Conservation (phyloP, 23 red algal genomes). For the Gracilaria gracilis region DNA sequence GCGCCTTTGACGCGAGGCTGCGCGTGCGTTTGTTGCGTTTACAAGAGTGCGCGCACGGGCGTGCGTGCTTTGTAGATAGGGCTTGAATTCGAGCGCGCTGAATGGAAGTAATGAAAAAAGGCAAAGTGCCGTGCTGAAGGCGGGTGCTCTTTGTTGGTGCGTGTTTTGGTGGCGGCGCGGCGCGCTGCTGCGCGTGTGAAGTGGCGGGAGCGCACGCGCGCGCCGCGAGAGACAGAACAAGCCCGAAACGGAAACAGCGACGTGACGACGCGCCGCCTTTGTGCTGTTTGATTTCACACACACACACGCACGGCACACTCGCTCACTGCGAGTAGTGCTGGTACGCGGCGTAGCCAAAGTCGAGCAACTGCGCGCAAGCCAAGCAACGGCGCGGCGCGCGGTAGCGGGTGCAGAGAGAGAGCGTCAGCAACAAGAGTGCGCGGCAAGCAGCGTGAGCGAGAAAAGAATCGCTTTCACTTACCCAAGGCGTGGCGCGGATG, state of each 20-base stretch:
- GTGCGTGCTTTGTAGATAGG: no score
- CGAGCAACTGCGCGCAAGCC: background rate
- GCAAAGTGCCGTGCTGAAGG: background rate
- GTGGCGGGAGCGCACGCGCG: background rate
- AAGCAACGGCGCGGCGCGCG: background rate
- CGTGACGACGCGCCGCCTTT: background rate
- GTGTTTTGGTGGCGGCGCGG: no score
- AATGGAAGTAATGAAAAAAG: background rate
- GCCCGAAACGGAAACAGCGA: background rate
- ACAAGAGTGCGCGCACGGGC: background rate
- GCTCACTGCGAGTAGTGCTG: slow-evolving; percentile 19
- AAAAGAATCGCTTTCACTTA: background rate
- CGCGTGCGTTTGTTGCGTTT: no score
- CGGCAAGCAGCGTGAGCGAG: background rate
- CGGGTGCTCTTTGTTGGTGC: no score
- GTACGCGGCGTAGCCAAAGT: slow-evolving; percentile 48
- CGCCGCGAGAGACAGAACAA: background rate
- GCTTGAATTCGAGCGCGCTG: background rate
- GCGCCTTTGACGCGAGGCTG: background rate
- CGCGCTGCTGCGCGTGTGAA: background rate
- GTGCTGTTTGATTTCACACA: no score
- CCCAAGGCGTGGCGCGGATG: slow-evolving; percentile 31
- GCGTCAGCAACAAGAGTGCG: no score
- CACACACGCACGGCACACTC: background rate
- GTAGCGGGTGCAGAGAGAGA: no score